Percentiles rank a stretch among this genome's conserved stretches.
Conservation (phyloP, 805 yeast species). For the Candida glaebosa region DNA sequence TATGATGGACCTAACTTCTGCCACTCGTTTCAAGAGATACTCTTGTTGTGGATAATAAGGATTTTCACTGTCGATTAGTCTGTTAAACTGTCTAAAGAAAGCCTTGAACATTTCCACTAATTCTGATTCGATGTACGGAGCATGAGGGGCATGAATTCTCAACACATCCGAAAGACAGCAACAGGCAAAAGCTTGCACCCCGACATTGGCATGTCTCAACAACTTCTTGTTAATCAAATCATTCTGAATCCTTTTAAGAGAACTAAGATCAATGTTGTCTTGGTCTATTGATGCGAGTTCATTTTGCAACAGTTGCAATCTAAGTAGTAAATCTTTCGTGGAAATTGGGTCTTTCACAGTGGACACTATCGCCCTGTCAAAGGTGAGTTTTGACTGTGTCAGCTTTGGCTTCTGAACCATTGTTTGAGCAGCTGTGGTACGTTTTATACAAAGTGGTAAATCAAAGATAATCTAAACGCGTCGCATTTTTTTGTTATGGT, state of each 20-base stretch:
- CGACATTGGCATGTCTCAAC: conserved; percentile 56
- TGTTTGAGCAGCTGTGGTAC: not conserved
- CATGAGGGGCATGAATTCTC: conserved; percentile 82
- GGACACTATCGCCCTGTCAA: conserved; percentile 50
- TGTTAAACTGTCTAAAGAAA: conserved; percentile 59
- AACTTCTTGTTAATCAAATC: conserved; percentile 59
- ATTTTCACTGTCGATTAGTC: conserved; percentile 50
- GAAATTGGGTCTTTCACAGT: conserved; percentile 56
- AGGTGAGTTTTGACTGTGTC: not conserved
- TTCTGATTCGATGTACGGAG: conserved; percentile 71
- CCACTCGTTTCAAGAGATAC: conserved; percentile 61
- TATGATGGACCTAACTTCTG: conserved; percentile 73
- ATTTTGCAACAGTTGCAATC: conserved; percentile 57
- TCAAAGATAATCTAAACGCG: not conserved
- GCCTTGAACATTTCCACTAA: conserved; percentile 64
- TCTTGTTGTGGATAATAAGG: conserved; percentile 62
- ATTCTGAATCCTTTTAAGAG: conserved; percentile 40
- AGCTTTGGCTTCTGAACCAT: not conserved
- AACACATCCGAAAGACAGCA: conserved; percentile 75
- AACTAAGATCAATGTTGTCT: conserved; percentile 47
- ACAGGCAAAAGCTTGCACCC: conserved; percentile 66
- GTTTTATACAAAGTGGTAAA: not conserved
- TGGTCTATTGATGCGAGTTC: conserved; percentile 65
- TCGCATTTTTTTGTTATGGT: not conserved
- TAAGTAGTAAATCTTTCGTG: conserved; percentile 54